phyloP scores from a whole-genome alignment of 1,139 yeast species.

The Suhomyces chickasaworum region DNA sequence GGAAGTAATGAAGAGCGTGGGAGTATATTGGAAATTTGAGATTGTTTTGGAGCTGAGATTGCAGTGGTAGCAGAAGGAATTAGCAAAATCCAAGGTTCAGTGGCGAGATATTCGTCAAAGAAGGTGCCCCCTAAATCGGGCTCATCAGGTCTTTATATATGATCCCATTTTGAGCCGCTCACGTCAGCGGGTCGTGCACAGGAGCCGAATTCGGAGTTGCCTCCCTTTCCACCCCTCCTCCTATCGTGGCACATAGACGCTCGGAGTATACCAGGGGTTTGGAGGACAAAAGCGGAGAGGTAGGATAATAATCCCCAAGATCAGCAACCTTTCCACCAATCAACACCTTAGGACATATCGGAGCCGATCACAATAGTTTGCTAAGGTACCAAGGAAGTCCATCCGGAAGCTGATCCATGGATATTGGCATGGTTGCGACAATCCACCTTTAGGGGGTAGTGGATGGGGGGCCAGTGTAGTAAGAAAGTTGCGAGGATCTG shows the following conservation, averaged over 20 bases:
- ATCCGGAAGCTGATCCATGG: too few relatives aligned
- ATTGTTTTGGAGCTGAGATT: background rate
- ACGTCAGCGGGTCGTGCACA: conserved; percentile 3
- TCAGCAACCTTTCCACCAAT: background rate
- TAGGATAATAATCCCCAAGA: background rate
- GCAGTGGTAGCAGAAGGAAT: background rate
- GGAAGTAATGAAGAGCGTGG: background rate
- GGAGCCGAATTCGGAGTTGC: conserved; percentile 8
- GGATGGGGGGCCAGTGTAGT: background rate
- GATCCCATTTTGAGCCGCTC: conserved; percentile 2
- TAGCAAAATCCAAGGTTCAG: background rate
- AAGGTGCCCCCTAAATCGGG: background rate
- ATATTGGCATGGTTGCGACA: too few relatives aligned
- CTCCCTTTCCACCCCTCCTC: conserved; percentile 9
- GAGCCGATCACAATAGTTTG: background rate
- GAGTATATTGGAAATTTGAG: background rate
- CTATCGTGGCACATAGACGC: background rate
- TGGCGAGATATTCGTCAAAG: background rate
- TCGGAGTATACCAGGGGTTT: background rate
- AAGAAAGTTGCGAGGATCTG: too few relatives aligned
- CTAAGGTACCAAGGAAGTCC: background rate
- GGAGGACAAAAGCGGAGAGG: background rate
- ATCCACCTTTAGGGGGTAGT: background rate
- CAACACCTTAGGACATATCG: background rate
- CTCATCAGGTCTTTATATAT: conserved; percentile 8